Evolutionary conservation across 2,329 filamentous ascomycete genomes (phyloP).

Genomic region (Calonectria hawksworthii): DNA sequence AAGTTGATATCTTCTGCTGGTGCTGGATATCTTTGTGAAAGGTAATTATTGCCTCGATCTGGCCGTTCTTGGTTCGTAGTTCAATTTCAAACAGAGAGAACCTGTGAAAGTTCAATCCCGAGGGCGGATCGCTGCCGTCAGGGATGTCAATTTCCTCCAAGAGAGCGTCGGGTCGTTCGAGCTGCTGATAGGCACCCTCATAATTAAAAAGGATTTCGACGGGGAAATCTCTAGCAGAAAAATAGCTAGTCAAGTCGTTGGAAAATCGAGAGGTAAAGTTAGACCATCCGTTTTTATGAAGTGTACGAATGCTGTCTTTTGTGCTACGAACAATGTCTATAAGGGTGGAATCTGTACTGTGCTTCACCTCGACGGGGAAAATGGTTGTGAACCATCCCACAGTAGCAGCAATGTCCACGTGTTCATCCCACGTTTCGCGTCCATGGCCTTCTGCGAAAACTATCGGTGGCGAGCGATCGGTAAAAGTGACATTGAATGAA

Average conservation of each 20-base stretch:
- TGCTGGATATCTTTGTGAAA: background rate
- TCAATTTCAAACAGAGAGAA: background rate
- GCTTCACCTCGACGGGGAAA: slow-evolving; percentile 37
- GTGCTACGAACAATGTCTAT: slow-evolving; percentile 29
- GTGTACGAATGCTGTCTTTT: slow-evolving; percentile 37
- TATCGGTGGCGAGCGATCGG: slow-evolving; percentile 48
- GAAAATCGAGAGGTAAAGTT: slow-evolving; percentile 38
- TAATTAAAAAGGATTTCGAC: slow-evolving; percentile 46
- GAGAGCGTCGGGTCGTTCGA: slow-evolving; percentile 12
- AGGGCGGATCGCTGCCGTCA: background rate
- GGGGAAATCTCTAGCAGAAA: slow-evolving; percentile 50
- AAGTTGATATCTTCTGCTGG: background rate
- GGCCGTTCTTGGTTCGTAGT: background rate
- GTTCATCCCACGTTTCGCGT: slow-evolving; percentile 50
- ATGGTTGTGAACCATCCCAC: slow-evolving; percentile 56
- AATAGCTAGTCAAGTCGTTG: slow-evolving; percentile 33
- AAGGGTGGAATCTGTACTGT: background rate
- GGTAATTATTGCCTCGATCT: background rate
- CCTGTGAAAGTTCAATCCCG: background rate
- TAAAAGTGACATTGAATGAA: slow-evolving; percentile 44
- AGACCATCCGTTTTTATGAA: slow-evolving; percentile 35
- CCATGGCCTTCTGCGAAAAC: slow-evolving; percentile 59
- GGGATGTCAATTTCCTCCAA: background rate
- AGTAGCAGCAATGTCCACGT: slow-evolving; percentile 53
- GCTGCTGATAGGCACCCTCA: slow-evolving; percentile 13